phyloP scores from a whole-genome alignment of 2,329 filamentous ascomycete species.

The Mycocentrospora acerina region DNA sequence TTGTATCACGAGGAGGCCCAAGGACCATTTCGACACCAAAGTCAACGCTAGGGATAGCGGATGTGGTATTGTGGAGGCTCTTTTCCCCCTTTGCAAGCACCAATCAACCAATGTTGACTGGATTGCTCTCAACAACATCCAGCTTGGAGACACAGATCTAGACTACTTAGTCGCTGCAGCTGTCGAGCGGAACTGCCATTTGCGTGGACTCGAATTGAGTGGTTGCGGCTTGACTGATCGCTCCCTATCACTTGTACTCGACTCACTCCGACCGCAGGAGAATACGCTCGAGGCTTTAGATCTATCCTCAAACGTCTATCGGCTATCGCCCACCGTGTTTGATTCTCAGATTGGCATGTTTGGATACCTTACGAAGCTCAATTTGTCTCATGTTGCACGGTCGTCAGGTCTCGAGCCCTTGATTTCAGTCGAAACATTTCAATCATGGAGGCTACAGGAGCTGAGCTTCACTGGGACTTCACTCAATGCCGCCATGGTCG shows the following conservation, averaged over 20 bases:
- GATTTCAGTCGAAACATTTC: conserved; percentile 65
- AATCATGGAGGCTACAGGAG: conserved; percentile 68
- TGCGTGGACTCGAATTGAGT: conserved; percentile 68
- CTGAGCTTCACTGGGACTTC: conserved; percentile 64
- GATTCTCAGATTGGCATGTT: conserved; percentile 68
- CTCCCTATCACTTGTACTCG: conserved; percentile 62
- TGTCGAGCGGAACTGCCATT: conserved; percentile 63
- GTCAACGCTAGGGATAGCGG: conserved; percentile 60
- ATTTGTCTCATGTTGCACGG: conserved; percentile 65
- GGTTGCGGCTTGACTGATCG: conserved; percentile 62
- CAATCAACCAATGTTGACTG: conserved; percentile 70
- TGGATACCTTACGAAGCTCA: conserved; percentile 64
- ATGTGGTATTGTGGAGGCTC: conserved; percentile 68
- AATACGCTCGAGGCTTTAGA: conserved; percentile 67
- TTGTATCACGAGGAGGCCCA: conserved; percentile 58
- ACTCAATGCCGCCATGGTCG: conserved; percentile 63
- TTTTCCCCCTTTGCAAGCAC: conserved; percentile 67
- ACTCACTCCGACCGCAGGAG: conserved; percentile 64
- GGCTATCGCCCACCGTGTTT: conserved; percentile 64
- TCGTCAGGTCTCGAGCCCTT: conserved; percentile 64
- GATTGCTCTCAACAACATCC: conserved; percentile 68
- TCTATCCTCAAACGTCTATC: conserved; percentile 66
- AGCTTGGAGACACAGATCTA: conserved; percentile 69
- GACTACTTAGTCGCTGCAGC: conserved; percentile 69
- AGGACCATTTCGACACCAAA: conserved; percentile 42